phyloP scores from a whole-genome alignment of 495 filamentous ascomycete genomes.

The Hypoxylon crocopeplum region DNA sequence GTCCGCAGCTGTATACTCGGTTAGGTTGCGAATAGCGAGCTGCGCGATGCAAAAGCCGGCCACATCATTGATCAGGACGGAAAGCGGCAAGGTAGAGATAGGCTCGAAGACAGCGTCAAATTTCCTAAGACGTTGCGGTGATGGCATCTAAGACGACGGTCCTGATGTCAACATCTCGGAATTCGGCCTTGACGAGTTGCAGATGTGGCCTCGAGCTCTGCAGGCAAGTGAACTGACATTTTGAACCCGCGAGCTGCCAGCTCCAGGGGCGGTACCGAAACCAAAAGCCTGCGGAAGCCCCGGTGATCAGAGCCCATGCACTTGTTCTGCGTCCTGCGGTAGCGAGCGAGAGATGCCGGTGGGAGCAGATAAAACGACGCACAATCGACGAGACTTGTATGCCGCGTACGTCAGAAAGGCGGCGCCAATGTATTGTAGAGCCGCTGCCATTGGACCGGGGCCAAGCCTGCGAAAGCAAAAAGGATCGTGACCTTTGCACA shows the following conservation, averaged over 20 bases:
- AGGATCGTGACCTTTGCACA: too few relatives aligned
- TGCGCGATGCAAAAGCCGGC: too few relatives aligned
- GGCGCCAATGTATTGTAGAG: conserved; percentile 25
- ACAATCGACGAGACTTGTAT: conserved; percentile 15
- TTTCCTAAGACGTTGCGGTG: conserved; percentile 30
- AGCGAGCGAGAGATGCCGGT: conserved; percentile 30
- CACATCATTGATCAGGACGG: too few relatives aligned
- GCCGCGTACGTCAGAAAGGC: conserved; percentile 36
- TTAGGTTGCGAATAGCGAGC: conserved; percentile 30
- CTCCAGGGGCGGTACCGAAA: conserved; percentile 54
- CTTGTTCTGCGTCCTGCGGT: conserved; percentile 8
- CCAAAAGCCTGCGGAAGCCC: conserved; percentile 65
- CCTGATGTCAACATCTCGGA: conserved; percentile 18
- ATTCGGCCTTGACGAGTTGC: conserved; percentile 13
- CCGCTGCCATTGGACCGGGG: conserved; percentile 21
- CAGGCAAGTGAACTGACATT: conserved; percentile 53
- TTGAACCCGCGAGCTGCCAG: conserved; percentile 59
- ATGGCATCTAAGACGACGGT: conserved; percentile 28
- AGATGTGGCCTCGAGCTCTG: conserved; percentile 30
- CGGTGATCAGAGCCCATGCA: conserved; percentile 59
- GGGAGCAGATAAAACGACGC: conserved; percentile 35
- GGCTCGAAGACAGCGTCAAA: conserved; percentile 23
- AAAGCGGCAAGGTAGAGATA: conserved; percentile 29
- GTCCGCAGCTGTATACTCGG: conserved; percentile 28
- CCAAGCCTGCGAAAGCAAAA: not conserved